Conservation (phyloP, 2,329 filamentous ascomycete genomes). For the Pseudogymnoascus pannorum region DNA sequence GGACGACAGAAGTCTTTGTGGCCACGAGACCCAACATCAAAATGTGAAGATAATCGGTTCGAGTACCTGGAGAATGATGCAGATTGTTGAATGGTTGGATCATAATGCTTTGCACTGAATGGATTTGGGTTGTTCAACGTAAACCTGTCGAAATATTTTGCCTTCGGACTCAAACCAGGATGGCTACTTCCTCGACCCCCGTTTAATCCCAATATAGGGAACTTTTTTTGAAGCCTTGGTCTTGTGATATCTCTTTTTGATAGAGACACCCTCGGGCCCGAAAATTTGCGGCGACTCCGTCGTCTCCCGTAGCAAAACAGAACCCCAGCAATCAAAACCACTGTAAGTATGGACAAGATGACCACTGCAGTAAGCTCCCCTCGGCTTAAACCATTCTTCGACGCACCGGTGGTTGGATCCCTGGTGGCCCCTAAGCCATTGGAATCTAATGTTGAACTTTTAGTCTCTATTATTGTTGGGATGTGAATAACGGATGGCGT, state of each 20-base stretch:
- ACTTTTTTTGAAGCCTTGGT: background rate
- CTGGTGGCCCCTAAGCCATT: background rate
- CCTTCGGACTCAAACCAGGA: background rate
- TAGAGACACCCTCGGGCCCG: background rate
- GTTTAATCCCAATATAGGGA: background rate
- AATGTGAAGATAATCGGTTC: background rate
- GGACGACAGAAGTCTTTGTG: background rate
- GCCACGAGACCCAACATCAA: background rate
- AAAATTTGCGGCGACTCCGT: background rate
- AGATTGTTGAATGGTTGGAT: background rate
- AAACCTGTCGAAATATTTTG: background rate
- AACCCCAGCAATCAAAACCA: background rate
- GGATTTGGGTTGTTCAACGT: background rate
- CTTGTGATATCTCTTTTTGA: background rate
- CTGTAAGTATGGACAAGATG: background rate
- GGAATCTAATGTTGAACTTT: constrained; percentile 7
- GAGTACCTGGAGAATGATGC: background rate
- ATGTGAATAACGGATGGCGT: background rate
- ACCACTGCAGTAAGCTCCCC: background rate
- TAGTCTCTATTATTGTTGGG: constrained; percentile 4
- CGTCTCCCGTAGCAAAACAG: background rate
- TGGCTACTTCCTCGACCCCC: background rate
- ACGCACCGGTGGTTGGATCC: background rate
- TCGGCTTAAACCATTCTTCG: background rate
- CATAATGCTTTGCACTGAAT: background rate